Percentiles rank a stretch among this genome's conserved stretches.
phyloP scores from a whole-genome alignment of 2,329 filamentous ascomycete species.

The Phialophora macrospora region DNA sequence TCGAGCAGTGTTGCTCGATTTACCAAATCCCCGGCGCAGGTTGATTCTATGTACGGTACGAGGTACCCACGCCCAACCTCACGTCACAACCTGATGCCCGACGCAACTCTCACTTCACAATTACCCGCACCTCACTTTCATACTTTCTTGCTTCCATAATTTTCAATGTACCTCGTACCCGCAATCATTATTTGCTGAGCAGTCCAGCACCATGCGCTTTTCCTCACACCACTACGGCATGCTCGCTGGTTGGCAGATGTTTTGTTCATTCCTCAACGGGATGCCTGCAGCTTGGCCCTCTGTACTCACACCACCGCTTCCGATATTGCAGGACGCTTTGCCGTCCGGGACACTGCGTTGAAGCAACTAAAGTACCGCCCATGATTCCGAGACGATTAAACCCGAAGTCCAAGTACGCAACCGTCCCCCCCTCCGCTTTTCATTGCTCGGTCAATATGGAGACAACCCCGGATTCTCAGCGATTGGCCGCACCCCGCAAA shows the following conservation, averaged over 20 bases:
- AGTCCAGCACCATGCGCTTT: neutral
- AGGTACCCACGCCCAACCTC: no score
- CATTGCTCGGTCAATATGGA: neutral
- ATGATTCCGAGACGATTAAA: neutral
- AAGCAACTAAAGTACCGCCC: neutral
- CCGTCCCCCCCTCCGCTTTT: neutral
- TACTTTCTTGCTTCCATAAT: neutral
- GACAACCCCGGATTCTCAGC: neutral
- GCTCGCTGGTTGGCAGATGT: neutral
- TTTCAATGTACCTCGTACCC: neutral
- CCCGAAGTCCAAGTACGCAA: neutral
- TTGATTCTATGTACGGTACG: no score
- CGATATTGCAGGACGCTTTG: neutral
- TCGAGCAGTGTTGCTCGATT: no score
- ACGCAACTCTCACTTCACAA: neutral
- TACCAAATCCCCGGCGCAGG: no score
- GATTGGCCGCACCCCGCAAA: slow-evolving; percentile 10
- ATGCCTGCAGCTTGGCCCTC: neutral
- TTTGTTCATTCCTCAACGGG: slow-evolving; percentile 2
- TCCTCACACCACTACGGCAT: neutral
- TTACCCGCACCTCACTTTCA: neutral
- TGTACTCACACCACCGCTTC: neutral
- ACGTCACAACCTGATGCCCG: no score
- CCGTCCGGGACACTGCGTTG: neutral
- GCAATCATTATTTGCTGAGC: neutral